These are phyloP conservation scores for Lecanicillium sp. DNA, from an alignment of 2,329 filamentous ascomycete species.

Conservation along the genomic window DNA sequence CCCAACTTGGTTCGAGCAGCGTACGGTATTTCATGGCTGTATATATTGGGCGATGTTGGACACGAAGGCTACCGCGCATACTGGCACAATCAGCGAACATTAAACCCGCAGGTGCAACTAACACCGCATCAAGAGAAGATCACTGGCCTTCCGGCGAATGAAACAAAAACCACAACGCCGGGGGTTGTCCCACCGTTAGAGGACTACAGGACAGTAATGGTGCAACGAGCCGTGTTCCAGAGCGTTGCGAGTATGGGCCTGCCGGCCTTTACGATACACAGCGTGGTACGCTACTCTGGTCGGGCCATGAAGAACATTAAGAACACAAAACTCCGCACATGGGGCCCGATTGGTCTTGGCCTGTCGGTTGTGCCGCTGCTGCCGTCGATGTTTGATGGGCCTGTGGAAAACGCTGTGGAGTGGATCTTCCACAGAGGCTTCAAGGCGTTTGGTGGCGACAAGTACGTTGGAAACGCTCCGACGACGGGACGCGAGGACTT, in stretches of 20 bases:
- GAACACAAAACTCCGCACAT: constrained; percentile 69
- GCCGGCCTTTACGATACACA: constrained; percentile 90
- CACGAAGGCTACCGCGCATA: constrained; percentile 97
- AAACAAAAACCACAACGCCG: constrained; percentile 22
- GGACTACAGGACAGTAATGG: constrained; percentile 87
- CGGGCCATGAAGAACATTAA: constrained; percentile 76
- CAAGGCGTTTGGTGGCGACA: constrained; percentile 57
- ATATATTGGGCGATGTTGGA: constrained; percentile 81
- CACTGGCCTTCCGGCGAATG: constrained; percentile 33
- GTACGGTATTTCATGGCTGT: constrained; percentile 89
- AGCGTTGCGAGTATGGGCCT: constrained; percentile 86
- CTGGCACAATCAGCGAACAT: constrained; percentile 68
- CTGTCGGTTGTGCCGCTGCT: constrained; percentile 73
- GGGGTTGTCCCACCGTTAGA: constrained; percentile 62
- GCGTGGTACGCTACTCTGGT: constrained; percentile 83
- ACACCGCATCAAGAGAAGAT: constrained; percentile 40
- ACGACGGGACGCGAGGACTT: constrained; percentile 41
- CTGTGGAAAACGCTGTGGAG: constrained; percentile 86
- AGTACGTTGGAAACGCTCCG: constrained; percentile 48
- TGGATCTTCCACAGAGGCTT: constrained; percentile 84
- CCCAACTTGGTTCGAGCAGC: constrained; percentile 73
- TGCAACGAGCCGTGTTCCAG: constrained; percentile 85
- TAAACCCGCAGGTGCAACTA: constrained; percentile 59
- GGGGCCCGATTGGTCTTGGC: constrained; percentile 83
- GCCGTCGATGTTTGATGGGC: constrained; percentile 80